Evolutionary conservation across 257 asterid genomes (phyloP).

Genomic region (Fraxinus excelsior): DNA sequence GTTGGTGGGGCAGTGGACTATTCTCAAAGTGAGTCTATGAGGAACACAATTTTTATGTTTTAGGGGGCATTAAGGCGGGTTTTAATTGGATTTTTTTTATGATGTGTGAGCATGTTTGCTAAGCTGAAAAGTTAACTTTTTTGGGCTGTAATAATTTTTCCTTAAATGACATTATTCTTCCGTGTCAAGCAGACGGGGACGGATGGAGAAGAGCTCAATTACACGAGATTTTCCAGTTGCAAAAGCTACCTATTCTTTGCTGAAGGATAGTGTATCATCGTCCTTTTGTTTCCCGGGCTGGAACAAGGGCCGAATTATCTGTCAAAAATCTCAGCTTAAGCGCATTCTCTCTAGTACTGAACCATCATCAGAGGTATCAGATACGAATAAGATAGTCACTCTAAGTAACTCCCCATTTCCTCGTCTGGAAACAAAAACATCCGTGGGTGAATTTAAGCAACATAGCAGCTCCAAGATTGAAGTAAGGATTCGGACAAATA

Average conservation of each 20-base stretch:
- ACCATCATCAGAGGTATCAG: constrained; percentile 51
- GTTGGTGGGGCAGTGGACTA: too few species aligned
- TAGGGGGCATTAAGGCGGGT: too few species aligned
- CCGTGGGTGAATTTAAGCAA: constrained; percentile 40
- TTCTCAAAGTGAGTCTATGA: too few species aligned
- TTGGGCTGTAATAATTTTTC: not conserved
- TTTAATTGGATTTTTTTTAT: too few species aligned
- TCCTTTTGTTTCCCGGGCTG: constrained; percentile 84
- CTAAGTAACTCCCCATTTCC: constrained; percentile 65
- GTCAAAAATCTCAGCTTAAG: constrained; percentile 83
- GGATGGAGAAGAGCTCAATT: constrained; percentile 79
- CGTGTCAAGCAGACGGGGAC: constrained; percentile 69
- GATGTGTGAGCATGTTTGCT: not conserved
- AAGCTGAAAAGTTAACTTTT: not conserved
- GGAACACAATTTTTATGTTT: too few species aligned
- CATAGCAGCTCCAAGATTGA: constrained; percentile 32
- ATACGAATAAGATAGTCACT: constrained; percentile 32
- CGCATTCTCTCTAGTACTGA: constrained; percentile 46
- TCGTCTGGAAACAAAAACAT: constrained; percentile 32
- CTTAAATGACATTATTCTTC: constrained; percentile 14
- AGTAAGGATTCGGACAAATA: constrained; percentile 36
- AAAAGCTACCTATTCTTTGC: constrained; percentile 75
- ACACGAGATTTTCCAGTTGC: constrained; percentile 84
- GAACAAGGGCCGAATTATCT: constrained; percentile 87
- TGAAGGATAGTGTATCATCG: constrained; percentile 68